Base-by-base conservation (phyloP, 2,329 filamentous ascomycete species). In the Lanzia echinophila region DNA sequence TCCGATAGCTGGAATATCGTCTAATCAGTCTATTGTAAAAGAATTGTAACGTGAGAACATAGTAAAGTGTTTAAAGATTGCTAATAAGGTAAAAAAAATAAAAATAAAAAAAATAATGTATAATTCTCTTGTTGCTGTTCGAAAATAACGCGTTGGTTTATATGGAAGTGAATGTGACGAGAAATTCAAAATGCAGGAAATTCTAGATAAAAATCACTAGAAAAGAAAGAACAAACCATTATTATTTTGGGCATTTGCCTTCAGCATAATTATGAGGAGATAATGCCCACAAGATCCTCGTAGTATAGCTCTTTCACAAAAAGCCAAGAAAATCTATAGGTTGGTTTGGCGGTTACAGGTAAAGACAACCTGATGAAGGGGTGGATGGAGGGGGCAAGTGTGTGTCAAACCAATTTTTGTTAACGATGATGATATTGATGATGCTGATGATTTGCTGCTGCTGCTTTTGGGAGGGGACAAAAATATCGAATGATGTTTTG, bases 231-330 rank as follows among this genome's bases (percentile, higher is more conserved):
- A 53, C 50, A 24, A 43, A 66, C 66, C 65, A 67, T 67, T 54
- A 61, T 65, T 58, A 41, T 47, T 63, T 57, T 58, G 56, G 48
- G 61, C 62, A 67, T 67, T 61, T 58, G 59, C 58, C 64, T 67
- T 64, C 58, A 67, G 62, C 65, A 68, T 68, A 67, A 48, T 65
- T 65, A 54, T 53, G 20, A 34, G 12, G n/a, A 32, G 32, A 13
- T 39, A 6, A 24, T 41, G 17, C 45, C 45, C 49, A 46, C 22
- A 3, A 52, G 22, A 22, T 53, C 24, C 46, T 38, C 22, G 20
- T 31, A 36, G 15, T 28, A 43, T 49, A 11, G 6, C 3, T n/a
- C n/a, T n/a, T n/a, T n/a, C n/a, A n/a, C n/a, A n/a, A 19, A 50
- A 41, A n/a, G 51, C 31, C 36, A 43, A 43, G n/a, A 32, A 36